phyloP scores from a whole-genome alignment of 345 rosid species.

The Populus ilicifolia region DNA sequence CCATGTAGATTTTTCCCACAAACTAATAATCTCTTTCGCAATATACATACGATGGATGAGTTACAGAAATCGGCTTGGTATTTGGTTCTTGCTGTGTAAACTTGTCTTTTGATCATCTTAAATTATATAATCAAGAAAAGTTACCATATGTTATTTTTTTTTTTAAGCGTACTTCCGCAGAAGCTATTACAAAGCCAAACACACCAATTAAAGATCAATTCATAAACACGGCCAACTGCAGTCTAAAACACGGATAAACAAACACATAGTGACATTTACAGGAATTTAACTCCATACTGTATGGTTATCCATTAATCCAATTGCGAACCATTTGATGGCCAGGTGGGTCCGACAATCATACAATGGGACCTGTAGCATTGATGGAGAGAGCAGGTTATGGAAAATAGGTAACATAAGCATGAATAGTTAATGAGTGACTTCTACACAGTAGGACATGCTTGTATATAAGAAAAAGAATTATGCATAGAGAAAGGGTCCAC shows the following conservation, averaged over 20 bases:
- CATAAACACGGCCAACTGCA: too few species aligned
- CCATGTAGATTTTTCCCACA: conserved; percentile 12
- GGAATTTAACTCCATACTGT: background rate
- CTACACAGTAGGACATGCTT: background rate
- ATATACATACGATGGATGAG: background rate
- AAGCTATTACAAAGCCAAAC: too few species aligned
- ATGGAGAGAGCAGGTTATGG: conserved; percentile 19
- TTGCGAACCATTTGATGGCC: conserved; percentile 8
- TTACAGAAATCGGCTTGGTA: too few species aligned
- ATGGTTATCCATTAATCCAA: background rate
- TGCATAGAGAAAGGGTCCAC: background rate
- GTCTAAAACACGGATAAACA: too few species aligned
- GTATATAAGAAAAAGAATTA: background rate
- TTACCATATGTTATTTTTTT: too few species aligned
- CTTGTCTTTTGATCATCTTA: too few species aligned
- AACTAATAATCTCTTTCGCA: background rate
- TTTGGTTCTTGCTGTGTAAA: too few species aligned
- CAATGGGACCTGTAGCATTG: conserved; percentile 26
- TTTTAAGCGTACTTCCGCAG: too few species aligned
- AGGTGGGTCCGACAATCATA: conserved; percentile 21
- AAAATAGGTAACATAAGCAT: conserved; percentile 6
- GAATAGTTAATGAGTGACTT: background rate
- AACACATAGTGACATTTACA: conserved; percentile 3
- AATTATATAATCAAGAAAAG: too few species aligned
- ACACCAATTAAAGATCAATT: too few species aligned